These are phyloP conservation scores for Alternaria brassicicola DNA, from an alignment of 2,329 filamentous ascomycete genomes.

Conservation along the genomic window DNA sequence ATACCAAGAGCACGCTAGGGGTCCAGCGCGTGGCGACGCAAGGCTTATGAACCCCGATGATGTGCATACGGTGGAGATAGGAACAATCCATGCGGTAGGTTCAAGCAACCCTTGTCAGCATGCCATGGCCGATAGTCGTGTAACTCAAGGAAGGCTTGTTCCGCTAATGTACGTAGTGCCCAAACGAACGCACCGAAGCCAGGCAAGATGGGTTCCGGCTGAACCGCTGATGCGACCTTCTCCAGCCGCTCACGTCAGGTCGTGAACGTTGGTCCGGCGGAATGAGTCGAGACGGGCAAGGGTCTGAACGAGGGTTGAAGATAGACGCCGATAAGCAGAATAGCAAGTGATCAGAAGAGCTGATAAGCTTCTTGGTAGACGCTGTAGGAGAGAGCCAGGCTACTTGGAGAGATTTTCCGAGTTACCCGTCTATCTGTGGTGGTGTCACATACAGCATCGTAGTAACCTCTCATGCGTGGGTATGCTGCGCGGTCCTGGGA, in stretches of 20 bases:
- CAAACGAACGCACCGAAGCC: slow-evolving; percentile 3
- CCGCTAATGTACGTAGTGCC: background rate
- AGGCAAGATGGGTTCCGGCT: background rate
- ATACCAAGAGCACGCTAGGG: background rate
- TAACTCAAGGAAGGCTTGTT: slow-evolving; percentile 13
- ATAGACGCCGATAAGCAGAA: slow-evolving; percentile 17
- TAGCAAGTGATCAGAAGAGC: background rate
- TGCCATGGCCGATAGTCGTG: slow-evolving; percentile 3
- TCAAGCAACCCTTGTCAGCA: slow-evolving; percentile 9
- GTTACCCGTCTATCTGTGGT: background rate
- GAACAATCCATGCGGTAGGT: slow-evolving; percentile 6
- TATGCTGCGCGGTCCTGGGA: background rate
- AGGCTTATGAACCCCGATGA: background rate
- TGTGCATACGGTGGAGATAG: slow-evolving; percentile 6
- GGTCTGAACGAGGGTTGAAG: slow-evolving; percentile 1
- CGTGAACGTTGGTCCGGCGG: background rate
- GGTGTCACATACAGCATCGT: background rate
- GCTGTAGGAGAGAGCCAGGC: background rate
- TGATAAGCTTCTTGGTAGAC: slow-evolving; percentile 9
- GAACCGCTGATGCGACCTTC: background rate
- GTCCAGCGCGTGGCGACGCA: background rate
- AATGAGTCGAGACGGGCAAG: slow-evolving; percentile 1
- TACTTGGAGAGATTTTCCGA: slow-evolving; percentile 1
- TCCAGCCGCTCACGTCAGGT: background rate
- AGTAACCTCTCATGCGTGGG: no score